Evolutionary conservation across 805 yeast genomes (phyloP), one percentile per base, ranked within the genome.

Genomic region (Sugiyamaella americana): DNA sequence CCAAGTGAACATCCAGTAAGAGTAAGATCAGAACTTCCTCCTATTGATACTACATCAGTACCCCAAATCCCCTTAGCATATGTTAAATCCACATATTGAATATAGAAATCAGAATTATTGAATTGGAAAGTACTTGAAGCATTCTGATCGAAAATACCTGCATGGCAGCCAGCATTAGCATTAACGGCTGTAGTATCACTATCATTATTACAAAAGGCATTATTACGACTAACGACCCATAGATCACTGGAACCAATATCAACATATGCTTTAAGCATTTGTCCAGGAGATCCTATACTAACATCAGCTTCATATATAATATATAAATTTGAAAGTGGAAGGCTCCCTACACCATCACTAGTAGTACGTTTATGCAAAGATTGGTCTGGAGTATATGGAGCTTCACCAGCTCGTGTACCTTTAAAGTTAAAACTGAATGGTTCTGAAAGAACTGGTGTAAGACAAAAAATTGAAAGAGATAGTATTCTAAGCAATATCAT

Each of bases 191-290:
- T 13, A 16, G 10, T 17, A 26, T 35, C 8, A 11, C 5, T 34
- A 30, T 24, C 17, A 11, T 8, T 24, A 5, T 16, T 19, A 38
- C 53, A 50, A 37, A 37, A 49, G 5, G 53, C 51, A 37, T 52
- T 45, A 10, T 35, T 23, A 2, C 45, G 37, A n/a, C 44, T 47
- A 40, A 48, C 66, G 20, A 80, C 75, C 84, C 84, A 80, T 40
- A 81, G 61, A 59, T 82, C 88, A 1, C 84, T 73, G 0, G 87
- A 80, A 1, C 88, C 89, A 1, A 87, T 82, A 58, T 82, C 89
- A 17, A 82, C 58, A 30, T 80, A 61, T 10, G 81, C 76, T 2
- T 67, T 68, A 4, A 82, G 66, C 11, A 67, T 60, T 57, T 81
- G 82, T 1, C 68, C 58, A 2, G 80, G 74, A 0, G 86, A 75